A percentile compares a stretch with the other conserved stretches of the same genome.
Evolutionary conservation across 2,329 filamentous ascomycete genomes (phyloP).

Genomic region (Pochonia chlamydosporia): DNA sequence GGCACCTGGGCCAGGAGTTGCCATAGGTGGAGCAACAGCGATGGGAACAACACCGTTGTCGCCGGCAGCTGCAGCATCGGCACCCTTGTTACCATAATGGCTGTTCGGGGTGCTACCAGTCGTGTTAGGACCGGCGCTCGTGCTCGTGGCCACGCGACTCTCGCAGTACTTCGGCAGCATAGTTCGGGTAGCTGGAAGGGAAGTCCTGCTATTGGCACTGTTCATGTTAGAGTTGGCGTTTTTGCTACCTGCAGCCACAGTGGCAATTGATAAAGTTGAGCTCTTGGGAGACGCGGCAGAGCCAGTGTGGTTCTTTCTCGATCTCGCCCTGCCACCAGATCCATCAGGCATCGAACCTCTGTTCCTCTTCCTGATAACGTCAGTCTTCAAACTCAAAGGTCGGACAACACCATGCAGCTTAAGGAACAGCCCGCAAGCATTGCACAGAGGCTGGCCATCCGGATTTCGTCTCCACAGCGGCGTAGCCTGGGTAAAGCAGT

Average conservation of each 20-base stretch:
- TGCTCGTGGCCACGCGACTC: constrained; percentile 45
- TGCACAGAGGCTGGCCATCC: constrained; percentile 93
- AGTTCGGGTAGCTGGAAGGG: constrained; percentile 49
- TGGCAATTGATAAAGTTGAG: constrained; percentile 53
- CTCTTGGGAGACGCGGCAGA: constrained; percentile 58
- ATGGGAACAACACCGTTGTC: constrained; percentile 81
- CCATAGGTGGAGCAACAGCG: constrained; percentile 82
- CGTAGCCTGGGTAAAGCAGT: constrained; percentile 97
- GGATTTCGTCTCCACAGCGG: constrained; percentile 95
- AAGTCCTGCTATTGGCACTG: constrained; percentile 32
- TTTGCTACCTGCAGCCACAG: constrained; percentile 24
- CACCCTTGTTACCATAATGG: constrained; percentile 48
- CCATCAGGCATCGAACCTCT: constrained; percentile 66
- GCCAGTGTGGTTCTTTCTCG: constrained; percentile 53
- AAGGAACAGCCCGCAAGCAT: constrained; percentile 90
- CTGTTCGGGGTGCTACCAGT: constrained; percentile 61
- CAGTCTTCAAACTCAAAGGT: constrained; percentile 90
- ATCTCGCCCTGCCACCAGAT: constrained; percentile 54
- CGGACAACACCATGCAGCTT: constrained; percentile 97
- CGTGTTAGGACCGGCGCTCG: constrained; percentile 50
- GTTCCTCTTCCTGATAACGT: constrained; percentile 96
- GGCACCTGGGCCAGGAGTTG: constrained; percentile 56
- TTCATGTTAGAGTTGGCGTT: constrained; percentile 16
- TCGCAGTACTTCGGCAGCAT: constrained; percentile 50
- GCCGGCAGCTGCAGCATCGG: constrained; percentile 42